Percentiles rank a stretch among this genome's conserved stretches.
Evolutionary conservation across 345 rosid species (phyloP).

Genomic region (Clausena lansium): DNA sequence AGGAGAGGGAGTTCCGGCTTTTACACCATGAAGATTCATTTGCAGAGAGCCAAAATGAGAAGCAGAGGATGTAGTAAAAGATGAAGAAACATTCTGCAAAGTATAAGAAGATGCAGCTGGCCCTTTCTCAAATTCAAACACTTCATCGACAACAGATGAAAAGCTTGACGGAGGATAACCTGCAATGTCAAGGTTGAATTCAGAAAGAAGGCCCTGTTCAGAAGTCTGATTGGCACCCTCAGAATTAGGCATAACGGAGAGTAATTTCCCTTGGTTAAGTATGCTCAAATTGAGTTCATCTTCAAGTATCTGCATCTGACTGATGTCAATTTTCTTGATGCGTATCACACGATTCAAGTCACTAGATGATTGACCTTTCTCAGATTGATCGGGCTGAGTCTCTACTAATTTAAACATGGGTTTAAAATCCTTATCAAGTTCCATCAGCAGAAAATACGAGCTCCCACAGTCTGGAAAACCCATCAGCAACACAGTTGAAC

Average conservation of each 20-base stretch:
- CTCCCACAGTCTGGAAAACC: constrained; percentile 90
- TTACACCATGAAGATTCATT: constrained; percentile 38
- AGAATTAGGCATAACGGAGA: constrained; percentile 44
- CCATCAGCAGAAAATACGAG: constrained; percentile 81
- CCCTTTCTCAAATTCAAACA: constrained; percentile 85
- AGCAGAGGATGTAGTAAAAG: constrained; percentile 44
- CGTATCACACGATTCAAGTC: constrained; percentile 62
- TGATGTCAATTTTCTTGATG: constrained; percentile 67
- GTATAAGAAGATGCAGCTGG: constrained; percentile 42
- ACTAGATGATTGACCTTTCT: constrained; percentile 45
- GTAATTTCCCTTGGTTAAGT: constrained; percentile 51
- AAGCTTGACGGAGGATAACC: constrained; percentile 62
- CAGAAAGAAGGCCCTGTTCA: constrained; percentile 58
- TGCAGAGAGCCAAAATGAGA: constrained; percentile 53
- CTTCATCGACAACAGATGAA: constrained; percentile 85
- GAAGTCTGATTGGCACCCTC: constrained; percentile 45
- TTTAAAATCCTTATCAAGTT: constrained; percentile 89
- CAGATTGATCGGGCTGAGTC: constrained; percentile 51
- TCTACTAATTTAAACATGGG: constrained; percentile 81
- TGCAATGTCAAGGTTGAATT: constrained; percentile 45
- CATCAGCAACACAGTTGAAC: constrained; percentile 63
- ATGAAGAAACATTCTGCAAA: constrained; percentile 44
- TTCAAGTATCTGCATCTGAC: constrained; percentile 80
- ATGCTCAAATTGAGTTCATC: constrained; percentile 76
- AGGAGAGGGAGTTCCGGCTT: constrained; percentile 49